Evolutionary conservation across 805 yeast genomes (phyloP), one percentile per base, ranked within the genome.

Genomic region (Saccharomyces kudriavzevii): DNA sequence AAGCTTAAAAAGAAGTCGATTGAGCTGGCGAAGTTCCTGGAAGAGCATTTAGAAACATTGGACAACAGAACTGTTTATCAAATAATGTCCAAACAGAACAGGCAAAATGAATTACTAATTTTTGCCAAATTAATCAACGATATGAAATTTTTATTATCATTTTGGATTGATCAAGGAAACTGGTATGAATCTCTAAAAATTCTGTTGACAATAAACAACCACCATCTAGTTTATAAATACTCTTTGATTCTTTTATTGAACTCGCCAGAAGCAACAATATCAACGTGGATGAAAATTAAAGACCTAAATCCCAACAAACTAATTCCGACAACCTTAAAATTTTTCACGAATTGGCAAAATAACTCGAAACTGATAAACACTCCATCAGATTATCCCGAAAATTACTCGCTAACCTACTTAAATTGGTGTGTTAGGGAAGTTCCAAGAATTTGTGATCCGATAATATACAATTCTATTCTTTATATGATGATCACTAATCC

Each of bases 181-280:
- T 94, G 97, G 96, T 66, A 72, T 13, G 84, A 84, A 53, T 86
- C 96, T 0, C 67, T 89, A 50, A 79, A 79, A 51, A 78, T 82
- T 0, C 61, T 81, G n/a, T 71, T 75, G 40, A 74, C 79, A 46
- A 77, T 77, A 52, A 75, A 77, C 45, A 77, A 78, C 45, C 71
- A 76, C 0, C 64, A 70, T 0, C 64, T 81, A 8, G 77, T 87
- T 4, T 88, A 89, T 70, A 78, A 79, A 56, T 82, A 83, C 55
- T 77, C 97, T 0, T 82, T 85, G 0, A 83, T 83, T 0, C 67
- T 94, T 40, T 66, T 94, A 50, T 73, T 82, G 2, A 87, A 87
- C 60, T 70, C 78, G 13, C 91, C 99, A 0, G 73, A 72, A 28
- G 77, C 76, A 11, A 89, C 96, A 0, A 81, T 88, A 1, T 85